Conservation (phyloP, 768 basidiomycete species). For the Asterophora lycoperdoides region DNA sequence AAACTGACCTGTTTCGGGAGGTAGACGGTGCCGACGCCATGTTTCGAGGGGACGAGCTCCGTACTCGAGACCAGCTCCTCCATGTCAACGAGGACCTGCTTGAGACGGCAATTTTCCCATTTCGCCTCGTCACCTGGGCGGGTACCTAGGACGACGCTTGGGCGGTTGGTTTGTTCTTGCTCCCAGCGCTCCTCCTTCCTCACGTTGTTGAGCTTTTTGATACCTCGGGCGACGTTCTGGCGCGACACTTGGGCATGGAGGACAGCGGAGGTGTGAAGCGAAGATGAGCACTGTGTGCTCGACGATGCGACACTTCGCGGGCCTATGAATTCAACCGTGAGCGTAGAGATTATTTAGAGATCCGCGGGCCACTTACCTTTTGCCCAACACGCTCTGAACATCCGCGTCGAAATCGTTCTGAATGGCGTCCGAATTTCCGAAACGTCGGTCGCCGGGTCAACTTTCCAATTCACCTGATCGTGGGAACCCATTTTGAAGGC, state of each 20-base stretch:
- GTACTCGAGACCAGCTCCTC: conserved; percentile 35
- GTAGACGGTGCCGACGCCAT: conserved; percentile 34
- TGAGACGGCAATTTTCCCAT: conserved; percentile 68
- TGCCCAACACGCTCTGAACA: conserved; percentile 27
- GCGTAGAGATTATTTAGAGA: background rate
- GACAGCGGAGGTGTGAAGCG: conserved; percentile 48
- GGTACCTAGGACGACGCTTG: conserved; percentile 75
- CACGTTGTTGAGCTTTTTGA: conserved; percentile 42
- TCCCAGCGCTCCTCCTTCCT: conserved; percentile 41
- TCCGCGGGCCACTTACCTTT: conserved; percentile 21
- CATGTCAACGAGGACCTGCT: conserved; percentile 55
- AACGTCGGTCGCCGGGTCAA: background rate
- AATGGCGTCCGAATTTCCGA: background rate
- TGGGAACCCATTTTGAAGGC: conserved; percentile 36
- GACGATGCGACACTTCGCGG: conserved; percentile 39
- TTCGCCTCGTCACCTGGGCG: conserved; percentile 57
- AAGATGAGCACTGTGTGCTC: conserved; percentile 23
- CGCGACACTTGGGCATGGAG: conserved; percentile 29
- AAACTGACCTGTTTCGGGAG: conserved; percentile 57
- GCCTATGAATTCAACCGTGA: conserved; percentile 17
- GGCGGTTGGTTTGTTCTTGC: conserved; percentile 34
- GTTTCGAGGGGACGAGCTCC: conserved; percentile 21
- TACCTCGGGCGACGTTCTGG: conserved; percentile 31
- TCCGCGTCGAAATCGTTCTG: conserved; percentile 8
- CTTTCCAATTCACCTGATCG: conserved; percentile 26